Evolutionary conservation across 352 stramenopile species (phyloP), one percentile per base, ranked within the genome.

Genomic region (Phytopythium montanum): DNA sequence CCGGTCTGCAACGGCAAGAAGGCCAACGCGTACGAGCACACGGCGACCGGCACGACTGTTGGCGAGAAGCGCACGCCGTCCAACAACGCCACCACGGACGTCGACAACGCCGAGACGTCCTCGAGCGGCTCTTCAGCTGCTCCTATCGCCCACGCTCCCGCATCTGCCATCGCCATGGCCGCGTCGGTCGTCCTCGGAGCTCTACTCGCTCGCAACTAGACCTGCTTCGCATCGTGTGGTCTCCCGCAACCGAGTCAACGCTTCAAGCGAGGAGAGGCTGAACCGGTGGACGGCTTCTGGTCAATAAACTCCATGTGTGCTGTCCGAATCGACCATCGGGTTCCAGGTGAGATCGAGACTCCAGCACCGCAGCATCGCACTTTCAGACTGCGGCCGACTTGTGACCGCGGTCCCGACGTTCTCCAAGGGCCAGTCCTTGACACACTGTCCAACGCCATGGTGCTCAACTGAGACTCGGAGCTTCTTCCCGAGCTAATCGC

Each of bases 11-110:
- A 75, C 6, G 72, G 75, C 34, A 71, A 63, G 36, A 73, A 76
- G 53, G 79, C 81, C 34, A 94, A 94, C 59, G 28, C 60, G 0
- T 76, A 73, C 55, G 61, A 73, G 46, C 82, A 89, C 50, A 54
- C 54, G 0, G 41, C 48, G 12, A 56, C 53, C 12, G 71, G 42
- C 18, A 69, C 64, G 5, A 42, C 60, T 5, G 60, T 79, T 18
- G 68, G 70, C 23, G 68, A 81, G 18, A 79, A 73, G 49, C 59
- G 54, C 0, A 56, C 41, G 18, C 68, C 68, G 3, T 65, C 68
- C 3, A 80, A 80, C 21, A 59, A 54, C 13, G 39, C 50, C 1
- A 63, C 49, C 46, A 59, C 49, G 18, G 28, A 28, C 9, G 34
- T 55, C 9, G 29, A 42, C 29, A 44, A 23, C 3, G 31, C 49